These are phyloP conservation scores for Pseudogymnoascus sp. DNA, from an alignment of 2,329 filamentous ascomycete species.

Conservation along the genomic window DNA sequence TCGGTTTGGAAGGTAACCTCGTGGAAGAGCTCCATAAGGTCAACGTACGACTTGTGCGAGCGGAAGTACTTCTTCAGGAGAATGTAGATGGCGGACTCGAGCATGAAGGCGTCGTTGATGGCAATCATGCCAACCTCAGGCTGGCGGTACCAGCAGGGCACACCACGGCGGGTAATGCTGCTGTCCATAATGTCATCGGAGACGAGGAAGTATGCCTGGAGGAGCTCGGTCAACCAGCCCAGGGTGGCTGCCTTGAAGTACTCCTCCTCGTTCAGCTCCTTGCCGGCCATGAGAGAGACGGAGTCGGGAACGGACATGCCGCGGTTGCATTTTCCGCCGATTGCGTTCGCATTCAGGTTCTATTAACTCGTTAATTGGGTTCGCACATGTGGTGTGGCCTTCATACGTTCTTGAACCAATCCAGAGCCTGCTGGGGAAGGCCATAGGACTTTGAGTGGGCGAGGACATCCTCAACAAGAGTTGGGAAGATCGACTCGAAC, in stretches of 20 bases:
- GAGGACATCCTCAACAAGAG: slow-evolving; percentile 73
- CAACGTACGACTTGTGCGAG: slow-evolving; percentile 76
- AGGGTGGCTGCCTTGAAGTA: slow-evolving; percentile 83
- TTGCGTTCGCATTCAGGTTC: slow-evolving; percentile 76
- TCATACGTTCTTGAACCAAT: slow-evolving; percentile 78
- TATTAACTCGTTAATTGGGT: slow-evolving; percentile 31
- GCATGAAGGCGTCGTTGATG: slow-evolving; percentile 97
- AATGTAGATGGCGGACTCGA: slow-evolving; percentile 83
- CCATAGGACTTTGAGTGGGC: slow-evolving; percentile 75
- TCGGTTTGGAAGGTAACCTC: slow-evolving; percentile 91
- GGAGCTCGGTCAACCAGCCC: slow-evolving; percentile 95
- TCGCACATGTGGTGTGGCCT: neutral
- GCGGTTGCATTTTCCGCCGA: slow-evolving; percentile 97
- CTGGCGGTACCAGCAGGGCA: slow-evolving; percentile 94
- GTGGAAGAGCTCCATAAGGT: slow-evolving; percentile 93
- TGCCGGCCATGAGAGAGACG: slow-evolving; percentile 66
- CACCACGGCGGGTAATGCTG: slow-evolving; percentile 87
- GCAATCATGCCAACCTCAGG: slow-evolving; percentile 87
- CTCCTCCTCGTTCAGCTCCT: slow-evolving; percentile 67
- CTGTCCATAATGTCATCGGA: slow-evolving; percentile 98
- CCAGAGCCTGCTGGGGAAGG: slow-evolving; percentile 67
- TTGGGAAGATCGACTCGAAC: slow-evolving; percentile 86
- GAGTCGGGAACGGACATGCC: slow-evolving; percentile 97
- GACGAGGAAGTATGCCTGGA: slow-evolving; percentile 98
- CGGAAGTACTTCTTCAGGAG: slow-evolving; percentile 93